Evolutionary conservation across 2,329 filamentous ascomycete genomes (phyloP).

Genomic region (Pseudomassariella vexata): DNA sequence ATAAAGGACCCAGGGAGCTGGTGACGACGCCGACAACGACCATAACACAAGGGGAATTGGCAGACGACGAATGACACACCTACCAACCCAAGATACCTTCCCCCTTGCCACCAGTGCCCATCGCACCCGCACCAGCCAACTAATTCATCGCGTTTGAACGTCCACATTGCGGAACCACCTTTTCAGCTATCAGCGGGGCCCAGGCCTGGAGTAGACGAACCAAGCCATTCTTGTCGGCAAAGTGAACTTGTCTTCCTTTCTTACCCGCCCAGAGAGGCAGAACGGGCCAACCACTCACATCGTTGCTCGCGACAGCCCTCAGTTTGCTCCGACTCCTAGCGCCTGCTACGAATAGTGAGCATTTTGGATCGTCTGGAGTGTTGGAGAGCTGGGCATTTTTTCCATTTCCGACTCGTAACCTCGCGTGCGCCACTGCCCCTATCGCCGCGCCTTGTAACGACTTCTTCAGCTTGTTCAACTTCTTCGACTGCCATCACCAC

Average conservation of each 20-base stretch:
- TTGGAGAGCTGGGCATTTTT: conserved; percentile 2
- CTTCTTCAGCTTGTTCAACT: background rate
- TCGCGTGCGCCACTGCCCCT: background rate
- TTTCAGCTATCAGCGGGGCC: conserved; percentile 8
- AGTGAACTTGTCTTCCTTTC: conserved; percentile 26
- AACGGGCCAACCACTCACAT: conserved; percentile 31
- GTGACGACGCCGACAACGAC: too few species aligned
- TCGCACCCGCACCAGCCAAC: too few species aligned
- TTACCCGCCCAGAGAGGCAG: conserved; percentile 26
- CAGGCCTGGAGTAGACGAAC: conserved; percentile 8
- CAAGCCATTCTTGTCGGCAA: conserved; percentile 22
- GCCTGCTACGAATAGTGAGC: conserved; percentile 8
- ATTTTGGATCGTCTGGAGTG: conserved; percentile 1
- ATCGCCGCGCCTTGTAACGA: background rate
- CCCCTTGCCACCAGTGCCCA: too few species aligned
- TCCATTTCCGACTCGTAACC: background rate
- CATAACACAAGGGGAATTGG: too few species aligned
- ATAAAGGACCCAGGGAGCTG: too few species aligned
- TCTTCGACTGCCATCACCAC: too few species aligned
- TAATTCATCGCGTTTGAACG: too few species aligned
- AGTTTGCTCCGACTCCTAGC: conserved; percentile 15
- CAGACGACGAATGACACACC: too few species aligned
- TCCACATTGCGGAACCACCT: too few species aligned
- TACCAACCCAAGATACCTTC: too few species aligned
- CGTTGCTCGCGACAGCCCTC: conserved; percentile 22